Conservation (phyloP, 495 filamentous ascomycete species). For the Rhizodiscina lignyota region DNA sequence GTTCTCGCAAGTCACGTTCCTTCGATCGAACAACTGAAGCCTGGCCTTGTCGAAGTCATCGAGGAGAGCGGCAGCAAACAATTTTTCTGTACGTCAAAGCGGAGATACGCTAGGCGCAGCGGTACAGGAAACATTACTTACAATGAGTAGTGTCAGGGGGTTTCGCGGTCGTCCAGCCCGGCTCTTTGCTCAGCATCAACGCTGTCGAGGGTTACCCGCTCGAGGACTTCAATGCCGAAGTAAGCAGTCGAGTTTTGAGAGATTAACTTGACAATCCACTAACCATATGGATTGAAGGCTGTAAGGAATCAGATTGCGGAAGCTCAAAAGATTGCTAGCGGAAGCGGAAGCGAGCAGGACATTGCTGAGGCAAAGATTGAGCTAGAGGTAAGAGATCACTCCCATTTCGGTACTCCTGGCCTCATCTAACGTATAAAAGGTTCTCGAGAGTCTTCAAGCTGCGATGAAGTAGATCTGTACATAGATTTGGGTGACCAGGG, state of each 20-base stretch:
- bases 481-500: no score
- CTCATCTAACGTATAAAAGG: not conserved
- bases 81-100: slow-evolving; percentile 89
- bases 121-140: not conserved
- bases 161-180: slow-evolving; percentile 91
- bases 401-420: not conserved
- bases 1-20: slow-evolving; percentile 97
- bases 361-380: slow-evolving; percentile 98
- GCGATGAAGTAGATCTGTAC: slow-evolving; percentile 24
- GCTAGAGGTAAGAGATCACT: slow-evolving; percentile 55
- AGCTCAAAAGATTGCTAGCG: slow-evolving; percentile 84
- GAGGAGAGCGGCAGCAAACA: slow-evolving; percentile 95
- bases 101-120: not conserved
- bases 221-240: slow-evolving; percentile 87
- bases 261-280: not conserved
- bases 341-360: slow-evolving; percentile 89
- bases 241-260: slow-evolving; percentile 22
- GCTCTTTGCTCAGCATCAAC: slow-evolving; percentile 91
- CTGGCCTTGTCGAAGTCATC: slow-evolving; percentile 84
- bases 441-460: slow-evolving; percentile 26
- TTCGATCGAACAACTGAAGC: slow-evolving; percentile 96
- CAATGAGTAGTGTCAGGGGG: slow-evolving; percentile 66
- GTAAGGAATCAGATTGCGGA: slow-evolving; percentile 71
- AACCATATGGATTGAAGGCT: slow-evolving; percentile 19
- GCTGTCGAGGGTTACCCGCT: slow-evolving; percentile 87